Evolutionary conservation across 306 rosid genomes (phyloP).

Genomic region (Macrotyloma uniflorum): DNA sequence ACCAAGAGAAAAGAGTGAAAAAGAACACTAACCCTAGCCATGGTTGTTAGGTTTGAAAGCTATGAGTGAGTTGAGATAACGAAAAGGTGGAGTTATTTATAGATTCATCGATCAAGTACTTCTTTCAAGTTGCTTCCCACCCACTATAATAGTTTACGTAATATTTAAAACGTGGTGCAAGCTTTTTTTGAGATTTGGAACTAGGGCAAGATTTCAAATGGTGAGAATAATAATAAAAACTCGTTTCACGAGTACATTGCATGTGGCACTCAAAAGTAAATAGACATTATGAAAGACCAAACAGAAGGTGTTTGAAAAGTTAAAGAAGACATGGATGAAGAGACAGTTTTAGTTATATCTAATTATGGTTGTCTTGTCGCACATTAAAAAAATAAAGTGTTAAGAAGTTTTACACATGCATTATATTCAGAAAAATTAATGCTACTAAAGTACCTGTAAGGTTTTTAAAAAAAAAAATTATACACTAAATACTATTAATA

Average conservation of each 20-base stretch:
- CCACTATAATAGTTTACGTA: background rate
- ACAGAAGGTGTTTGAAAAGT: background rate
- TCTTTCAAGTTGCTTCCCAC: background rate
- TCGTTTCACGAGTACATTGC: background rate
- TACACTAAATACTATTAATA: too few relatives aligned
- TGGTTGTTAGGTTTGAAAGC: background rate
- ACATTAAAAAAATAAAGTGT: too few relatives aligned
- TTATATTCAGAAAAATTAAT: too few relatives aligned
- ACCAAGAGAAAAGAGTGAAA: background rate
- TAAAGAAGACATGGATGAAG: background rate
- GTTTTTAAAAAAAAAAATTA: too few relatives aligned
- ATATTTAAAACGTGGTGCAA: background rate
- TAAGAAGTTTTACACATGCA: too few relatives aligned
- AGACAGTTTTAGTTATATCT: background rate
- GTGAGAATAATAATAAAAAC: background rate
- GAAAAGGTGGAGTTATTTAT: background rate
- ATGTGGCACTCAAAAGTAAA: background rate
- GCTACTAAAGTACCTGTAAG: too few relatives aligned
- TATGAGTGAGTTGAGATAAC: background rate
- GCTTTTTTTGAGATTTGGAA: background rate
- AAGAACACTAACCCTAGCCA: constrained; percentile 7
- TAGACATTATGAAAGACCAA: background rate
- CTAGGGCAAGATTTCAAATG: too few relatives aligned
- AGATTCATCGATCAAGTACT: background rate
- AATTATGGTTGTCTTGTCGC: background rate